These are phyloP conservation scores for Debaryomycetaceae sp. DNA, from an alignment of 1,139 yeast genomes.

Conservation along the genomic window DNA sequence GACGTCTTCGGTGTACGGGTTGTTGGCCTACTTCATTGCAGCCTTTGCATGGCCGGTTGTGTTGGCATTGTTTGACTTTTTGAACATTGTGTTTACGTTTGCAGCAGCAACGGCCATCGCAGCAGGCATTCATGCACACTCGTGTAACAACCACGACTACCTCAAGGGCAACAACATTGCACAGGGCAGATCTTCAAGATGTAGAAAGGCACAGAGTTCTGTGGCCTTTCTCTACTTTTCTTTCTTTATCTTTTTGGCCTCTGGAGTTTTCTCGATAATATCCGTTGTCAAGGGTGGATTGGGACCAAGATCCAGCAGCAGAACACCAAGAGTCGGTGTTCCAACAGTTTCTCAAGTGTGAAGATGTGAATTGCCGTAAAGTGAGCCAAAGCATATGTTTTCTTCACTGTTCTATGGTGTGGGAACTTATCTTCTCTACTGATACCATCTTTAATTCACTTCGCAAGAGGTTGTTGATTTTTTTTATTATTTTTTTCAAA, in stretches of 20 bases:
- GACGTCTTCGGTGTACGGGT: conserved; percentile 76
- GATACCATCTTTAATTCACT: neutral
- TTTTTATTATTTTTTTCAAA: no score
- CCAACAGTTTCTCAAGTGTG: conserved; percentile 87
- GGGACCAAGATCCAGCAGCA: conserved; percentile 45
- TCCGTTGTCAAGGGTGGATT: conserved; percentile 70
- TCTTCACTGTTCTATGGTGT: no score
- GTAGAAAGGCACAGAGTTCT: conserved; percentile 94
- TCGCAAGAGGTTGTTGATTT: neutral
- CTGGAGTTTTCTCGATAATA: conserved; percentile 59
- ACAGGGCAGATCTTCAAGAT: conserved; percentile 77
- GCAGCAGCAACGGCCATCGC: conserved; percentile 95
- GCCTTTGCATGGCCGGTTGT: conserved; percentile 86
- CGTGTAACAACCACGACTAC: conserved; percentile 71
- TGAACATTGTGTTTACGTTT: conserved; percentile 87
- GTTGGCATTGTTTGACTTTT: conserved; percentile 71
- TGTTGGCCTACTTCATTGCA: conserved; percentile 72
- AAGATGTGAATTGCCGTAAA: no score
- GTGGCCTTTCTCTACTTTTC: conserved; percentile 89
- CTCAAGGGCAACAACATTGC: conserved; percentile 61
- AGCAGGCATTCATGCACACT: conserved; percentile 80
- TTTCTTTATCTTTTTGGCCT: conserved; percentile 69
- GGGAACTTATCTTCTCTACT: neutral
- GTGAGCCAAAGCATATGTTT: no score
- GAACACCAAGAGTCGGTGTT: conserved; percentile 71